A percentile compares a stretch with the other conserved stretches of the same genome.
These are phyloP conservation scores for Massariosphaeria phaeospora DNA, from an alignment of 495 filamentous ascomycete species.

Conservation along the genomic window DNA sequence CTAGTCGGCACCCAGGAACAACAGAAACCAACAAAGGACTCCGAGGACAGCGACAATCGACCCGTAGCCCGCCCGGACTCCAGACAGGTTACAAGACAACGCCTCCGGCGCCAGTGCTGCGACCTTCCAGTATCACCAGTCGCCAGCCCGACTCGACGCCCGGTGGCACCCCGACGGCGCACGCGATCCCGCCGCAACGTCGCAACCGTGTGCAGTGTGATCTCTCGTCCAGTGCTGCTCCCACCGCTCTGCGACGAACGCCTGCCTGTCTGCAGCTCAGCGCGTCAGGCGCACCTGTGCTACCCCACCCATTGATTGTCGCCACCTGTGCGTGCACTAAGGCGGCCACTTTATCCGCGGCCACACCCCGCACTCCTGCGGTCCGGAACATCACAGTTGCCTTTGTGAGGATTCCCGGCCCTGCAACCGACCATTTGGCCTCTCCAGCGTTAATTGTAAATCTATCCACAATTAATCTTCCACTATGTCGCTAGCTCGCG, in stretches of 20 bases:
- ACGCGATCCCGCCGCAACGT: slow-evolving; percentile 15
- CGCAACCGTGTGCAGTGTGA: slow-evolving; percentile 12
- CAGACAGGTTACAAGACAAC: background rate
- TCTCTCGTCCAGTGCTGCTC: slow-evolving; percentile 1
- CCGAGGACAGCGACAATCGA: background rate
- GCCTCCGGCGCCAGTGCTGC: background rate
- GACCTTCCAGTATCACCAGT: slow-evolving; percentile 8
- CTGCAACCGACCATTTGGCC: slow-evolving; percentile 25
- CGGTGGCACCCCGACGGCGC: slow-evolving; percentile 15
- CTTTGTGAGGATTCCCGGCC: slow-evolving; percentile 20
- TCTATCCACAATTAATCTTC: slow-evolving; percentile 41
- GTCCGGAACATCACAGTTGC: slow-evolving; percentile 7
- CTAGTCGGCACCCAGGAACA: slow-evolving; percentile 18
- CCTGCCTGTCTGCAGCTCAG: background rate
- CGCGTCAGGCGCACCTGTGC: background rate
- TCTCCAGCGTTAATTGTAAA: slow-evolving; percentile 7
- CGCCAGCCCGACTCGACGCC: slow-evolving; percentile 12
- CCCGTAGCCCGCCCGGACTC: background rate
- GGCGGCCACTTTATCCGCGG: slow-evolving; percentile 29
- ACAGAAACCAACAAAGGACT: slow-evolving; percentile 1
- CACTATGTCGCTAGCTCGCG: slow-evolving; percentile 31
- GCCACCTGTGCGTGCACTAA: background rate
- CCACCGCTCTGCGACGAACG: slow-evolving; percentile 12
- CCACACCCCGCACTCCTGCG: slow-evolving; percentile 24
- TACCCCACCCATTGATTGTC: background rate